A percentile compares a stretch with the other conserved stretches of the same genome.
These are phyloP conservation scores for Fusarium buharicum DNA, from an alignment of 2,329 filamentous ascomycete species.

Conservation along the genomic window DNA sequence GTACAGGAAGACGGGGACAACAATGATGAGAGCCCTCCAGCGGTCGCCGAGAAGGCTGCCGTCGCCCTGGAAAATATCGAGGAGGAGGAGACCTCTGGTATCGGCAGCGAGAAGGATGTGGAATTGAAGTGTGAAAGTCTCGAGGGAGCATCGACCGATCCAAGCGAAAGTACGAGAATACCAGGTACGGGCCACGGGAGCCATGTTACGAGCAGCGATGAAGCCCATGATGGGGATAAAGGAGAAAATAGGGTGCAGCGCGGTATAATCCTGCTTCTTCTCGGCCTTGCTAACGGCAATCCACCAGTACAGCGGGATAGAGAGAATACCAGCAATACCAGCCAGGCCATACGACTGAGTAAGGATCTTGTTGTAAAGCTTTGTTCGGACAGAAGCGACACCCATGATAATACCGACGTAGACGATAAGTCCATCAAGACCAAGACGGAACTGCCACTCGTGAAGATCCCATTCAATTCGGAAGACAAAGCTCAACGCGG, in stretches of 20 bases:
- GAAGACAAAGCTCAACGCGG: constrained; percentile 53
- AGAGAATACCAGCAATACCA: constrained; percentile 26
- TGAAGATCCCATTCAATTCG: constrained; percentile 59
- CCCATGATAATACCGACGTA: constrained; percentile 64
- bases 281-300: constrained; percentile 44
- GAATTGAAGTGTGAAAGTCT: constrained; percentile 69
- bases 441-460: constrained; percentile 62
- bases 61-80: constrained; percentile 35
- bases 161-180: constrained; percentile 58
- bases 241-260: constrained; percentile 63
- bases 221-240: constrained; percentile 64
- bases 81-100: constrained; percentile 56
- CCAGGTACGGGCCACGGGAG: constrained; percentile 24
- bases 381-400: constrained; percentile 38
- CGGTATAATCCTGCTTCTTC: constrained; percentile 55
- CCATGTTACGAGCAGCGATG: constrained; percentile 61
- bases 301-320: constrained; percentile 47
- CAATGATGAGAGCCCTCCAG: constrained; percentile 42
- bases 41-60: constrained; percentile 38
- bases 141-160: constrained; percentile 66
- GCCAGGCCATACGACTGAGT: constrained; percentile 34
- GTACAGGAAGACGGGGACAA: constrained; percentile 45
- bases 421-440: constrained; percentile 64
- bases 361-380: constrained; percentile 36
- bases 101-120: constrained; percentile 71